phyloP scores from a whole-genome alignment of 352 stramenopile genomes.

The Phytopythium vexans region DNA sequence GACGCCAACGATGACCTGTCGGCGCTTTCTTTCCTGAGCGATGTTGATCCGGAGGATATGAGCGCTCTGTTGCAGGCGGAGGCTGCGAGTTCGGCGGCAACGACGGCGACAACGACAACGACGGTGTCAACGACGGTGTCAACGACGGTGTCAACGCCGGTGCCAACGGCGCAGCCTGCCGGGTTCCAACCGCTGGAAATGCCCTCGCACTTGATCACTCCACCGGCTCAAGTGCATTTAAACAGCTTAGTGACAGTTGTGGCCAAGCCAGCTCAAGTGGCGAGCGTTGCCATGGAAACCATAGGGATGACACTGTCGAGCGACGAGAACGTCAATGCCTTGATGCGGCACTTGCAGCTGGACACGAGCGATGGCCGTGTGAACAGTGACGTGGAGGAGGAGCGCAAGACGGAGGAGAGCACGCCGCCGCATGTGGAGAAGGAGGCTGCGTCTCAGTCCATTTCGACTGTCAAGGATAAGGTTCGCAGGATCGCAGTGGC shows the following conservation, averaged over 20 bases:
- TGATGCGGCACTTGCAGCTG: conserved; percentile 55
- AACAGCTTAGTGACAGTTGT: background rate
- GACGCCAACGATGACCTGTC: conserved; percentile 20
- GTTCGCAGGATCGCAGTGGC: background rate
- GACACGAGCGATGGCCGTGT: conserved; percentile 25
- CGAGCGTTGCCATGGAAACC: conserved; percentile 2
- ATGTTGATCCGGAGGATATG: conserved; percentile 54
- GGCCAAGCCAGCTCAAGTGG: conserved; percentile 6
- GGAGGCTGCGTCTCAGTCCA: conserved; percentile 3
- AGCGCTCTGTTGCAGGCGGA: conserved; percentile 41
- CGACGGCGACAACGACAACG: background rate
- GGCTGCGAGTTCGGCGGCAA: conserved; percentile 8
- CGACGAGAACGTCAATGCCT: conserved; percentile 35
- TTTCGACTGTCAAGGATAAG: conserved; percentile 2
- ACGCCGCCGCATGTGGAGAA: conserved; percentile 32
- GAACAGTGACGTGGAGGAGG: conserved; percentile 19
- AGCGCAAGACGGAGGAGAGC: conserved; percentile 55
- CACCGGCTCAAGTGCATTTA: background rate
- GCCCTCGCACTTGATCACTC: conserved; percentile 22
- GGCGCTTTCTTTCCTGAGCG: conserved; percentile 51
- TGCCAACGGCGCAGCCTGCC: conserved; percentile 9
- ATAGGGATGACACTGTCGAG: conserved; percentile 18
- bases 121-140: conserved; percentile 3
- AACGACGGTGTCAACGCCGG: background rate
- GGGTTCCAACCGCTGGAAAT: conserved; percentile 28